Conservation (phyloP, 495 filamentous ascomycete species). For the Peziza echinospora region DNA sequence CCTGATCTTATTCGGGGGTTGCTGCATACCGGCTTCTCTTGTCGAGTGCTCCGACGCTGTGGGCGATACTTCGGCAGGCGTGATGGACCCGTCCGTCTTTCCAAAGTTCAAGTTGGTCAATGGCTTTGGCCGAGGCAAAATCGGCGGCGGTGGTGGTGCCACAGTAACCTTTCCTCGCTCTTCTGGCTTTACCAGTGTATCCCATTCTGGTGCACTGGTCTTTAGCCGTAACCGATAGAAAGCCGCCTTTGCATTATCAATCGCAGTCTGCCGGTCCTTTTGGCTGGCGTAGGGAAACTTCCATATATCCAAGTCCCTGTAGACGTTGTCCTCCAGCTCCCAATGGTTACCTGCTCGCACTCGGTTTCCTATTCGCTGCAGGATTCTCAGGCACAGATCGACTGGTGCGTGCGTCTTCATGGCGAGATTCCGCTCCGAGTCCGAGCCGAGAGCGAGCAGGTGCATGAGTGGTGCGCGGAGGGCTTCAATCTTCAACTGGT, state of each 20-base stretch:
- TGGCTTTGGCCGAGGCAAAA: constrained; percentile 26
- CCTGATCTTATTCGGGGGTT: constrained; percentile 24
- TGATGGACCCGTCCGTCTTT: constrained; percentile 23
- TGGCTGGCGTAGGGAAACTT: constrained; percentile 38
- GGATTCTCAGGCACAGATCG: constrained; percentile 30
- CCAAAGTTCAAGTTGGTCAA: constrained; percentile 26
- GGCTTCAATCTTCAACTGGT: constrained; percentile 24
- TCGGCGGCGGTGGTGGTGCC: constrained; percentile 27
- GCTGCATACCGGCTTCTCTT: constrained; percentile 25
- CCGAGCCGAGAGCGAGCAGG: constrained; percentile 34
- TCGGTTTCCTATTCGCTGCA: constrained; percentile 25
- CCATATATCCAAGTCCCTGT: constrained; percentile 48
- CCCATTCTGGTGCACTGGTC: constrained; percentile 42
- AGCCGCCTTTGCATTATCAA: constrained; percentile 45
- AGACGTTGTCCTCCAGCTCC: constrained; percentile 37
- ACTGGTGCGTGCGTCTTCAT: constrained; percentile 29
- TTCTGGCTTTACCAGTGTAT: constrained; percentile 36
- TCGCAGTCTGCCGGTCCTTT: constrained; percentile 39
- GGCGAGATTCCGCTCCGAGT: constrained; percentile 32
- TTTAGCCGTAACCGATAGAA: constrained; percentile 44
- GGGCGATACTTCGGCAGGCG: constrained; percentile 21
- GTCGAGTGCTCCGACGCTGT: constrained; percentile 24
- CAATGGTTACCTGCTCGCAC: constrained; percentile 24
- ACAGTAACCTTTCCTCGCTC: constrained; percentile 46
- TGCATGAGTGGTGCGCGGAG: constrained; percentile 31